Evolutionary conservation across 805 yeast genomes (phyloP), one percentile per base, ranked within the genome.

Genomic region (Dipodascus albidus): DNA sequence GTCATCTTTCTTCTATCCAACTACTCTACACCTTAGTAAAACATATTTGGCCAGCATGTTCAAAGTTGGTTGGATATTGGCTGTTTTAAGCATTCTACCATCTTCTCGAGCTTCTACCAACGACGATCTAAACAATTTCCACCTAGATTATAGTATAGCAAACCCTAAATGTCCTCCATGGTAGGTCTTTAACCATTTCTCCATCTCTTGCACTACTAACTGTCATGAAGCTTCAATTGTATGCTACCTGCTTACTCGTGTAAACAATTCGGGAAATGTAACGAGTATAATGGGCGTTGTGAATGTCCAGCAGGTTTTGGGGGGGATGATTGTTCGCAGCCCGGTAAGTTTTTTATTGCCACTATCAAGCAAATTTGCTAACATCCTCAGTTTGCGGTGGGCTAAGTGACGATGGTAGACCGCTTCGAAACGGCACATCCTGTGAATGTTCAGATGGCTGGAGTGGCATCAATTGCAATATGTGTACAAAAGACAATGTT

Each of bases 211-310:
- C 48, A 14, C 33, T 55, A 58, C 24, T 80, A 73, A 9, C 73
- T 77, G 50, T 87, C 95, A 62, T 95, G 95, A 0, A 87, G 97
- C 63, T 93, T 93, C 78, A 91, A 93, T 68, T 93, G 99, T 72
- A 85, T 88, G 75, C 74, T 89, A 11, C 95, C 97, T 1, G 84
- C 89, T 58, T 89, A 86, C 62, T 83, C 82, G 58, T 93, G 99
- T 68, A 80, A 85, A 55, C 99, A 93, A 62, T 93, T 83, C 64
- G 89, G 96, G 23, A 69, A 69, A n/a, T 93, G 99, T 70, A 87
- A 93, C 66, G 78, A 83, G 33, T 87, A 74, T 67, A 86, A 91
- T 2, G 99, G 99, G 1, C 76, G 82, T 64, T 93, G 99, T 71
- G 95, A 87, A 52, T 93, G 99, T 70, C 79, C 87, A 47, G 82